These are phyloP conservation scores for Cenchrus fungigraminus DNA, from an alignment of 176 grass and related monocot genomes.

Conservation along the genomic window DNA sequence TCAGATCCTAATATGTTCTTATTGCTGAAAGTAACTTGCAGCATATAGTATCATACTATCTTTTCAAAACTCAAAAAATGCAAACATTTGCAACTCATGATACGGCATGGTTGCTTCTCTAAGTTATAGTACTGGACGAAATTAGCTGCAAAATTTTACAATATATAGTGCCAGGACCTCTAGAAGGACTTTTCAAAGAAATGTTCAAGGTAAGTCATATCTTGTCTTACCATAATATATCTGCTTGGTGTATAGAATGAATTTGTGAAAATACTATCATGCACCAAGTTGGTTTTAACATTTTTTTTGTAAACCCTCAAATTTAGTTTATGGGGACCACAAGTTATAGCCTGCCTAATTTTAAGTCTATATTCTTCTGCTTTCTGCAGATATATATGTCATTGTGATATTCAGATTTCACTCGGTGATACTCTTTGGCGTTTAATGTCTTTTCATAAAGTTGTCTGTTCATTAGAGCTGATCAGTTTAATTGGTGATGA, in stretches of 20 bases:
- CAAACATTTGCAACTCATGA: conserved; percentile 5
- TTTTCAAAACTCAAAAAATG: not conserved
- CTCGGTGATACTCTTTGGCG: too few species aligned
- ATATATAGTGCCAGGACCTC: conserved; percentile 60
- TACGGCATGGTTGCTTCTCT: conserved; percentile 36
- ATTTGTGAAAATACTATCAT: not conserved
- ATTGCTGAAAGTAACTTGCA: conserved; percentile 11
- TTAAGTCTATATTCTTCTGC: not conserved
- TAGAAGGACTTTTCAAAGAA: conserved; percentile 94
- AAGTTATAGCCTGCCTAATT: not conserved
- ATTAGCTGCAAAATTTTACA: conserved; percentile 88
- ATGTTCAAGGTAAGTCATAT: conserved; percentile 77
- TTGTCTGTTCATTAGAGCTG: too few species aligned
- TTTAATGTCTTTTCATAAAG: too few species aligned
- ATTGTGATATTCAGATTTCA: too few species aligned
- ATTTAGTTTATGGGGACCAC: not conserved
- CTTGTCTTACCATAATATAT: not conserved
- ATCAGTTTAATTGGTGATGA: too few species aligned
- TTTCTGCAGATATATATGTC: conserved; percentile 34
- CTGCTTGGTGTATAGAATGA: not conserved
- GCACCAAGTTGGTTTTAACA: not conserved
- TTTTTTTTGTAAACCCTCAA: conserved; percentile 5
- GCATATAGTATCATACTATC: not conserved
- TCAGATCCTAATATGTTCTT: not conserved
- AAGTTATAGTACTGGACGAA: conserved; percentile 80